phyloP scores from a whole-genome alignment of 1,139 yeast species.

The Suhomyces bolitotheri region DNA sequence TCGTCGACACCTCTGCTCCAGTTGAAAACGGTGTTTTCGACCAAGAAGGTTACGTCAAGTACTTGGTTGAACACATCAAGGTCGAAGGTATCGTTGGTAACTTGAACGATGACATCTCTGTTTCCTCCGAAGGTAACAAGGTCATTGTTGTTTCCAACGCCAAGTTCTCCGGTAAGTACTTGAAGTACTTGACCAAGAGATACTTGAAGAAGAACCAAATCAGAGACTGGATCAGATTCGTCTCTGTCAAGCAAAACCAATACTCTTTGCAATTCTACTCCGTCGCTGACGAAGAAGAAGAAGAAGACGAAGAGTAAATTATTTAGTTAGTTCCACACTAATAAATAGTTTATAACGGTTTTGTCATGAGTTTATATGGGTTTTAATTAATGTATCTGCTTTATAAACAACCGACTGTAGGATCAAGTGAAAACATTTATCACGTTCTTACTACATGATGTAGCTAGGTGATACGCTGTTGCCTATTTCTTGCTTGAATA shows the following conservation, averaged over 20 bases:
- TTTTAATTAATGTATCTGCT: conserved; percentile 14
- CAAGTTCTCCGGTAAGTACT: conserved; percentile 99
- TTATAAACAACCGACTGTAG: conserved; percentile 4
- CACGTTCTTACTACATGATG: too few species aligned
- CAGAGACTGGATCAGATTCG: conserved; percentile 99
- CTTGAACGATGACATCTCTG: conserved; percentile 93
- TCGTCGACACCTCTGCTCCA: conserved; percentile 97
- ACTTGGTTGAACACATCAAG: conserved; percentile 98
- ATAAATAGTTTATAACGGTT: conserved; percentile 12
- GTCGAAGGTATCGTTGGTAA: conserved; percentile 95
- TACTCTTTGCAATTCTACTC: conserved; percentile 99
- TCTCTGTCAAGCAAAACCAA: conserved; percentile 91
- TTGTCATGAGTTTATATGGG: conserved; percentile 12
- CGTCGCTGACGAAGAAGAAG: conserved; percentile 94
- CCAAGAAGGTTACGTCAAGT: conserved; percentile 97
- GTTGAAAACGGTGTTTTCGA: conserved; percentile 97
- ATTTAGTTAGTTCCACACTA: conserved; percentile 19
- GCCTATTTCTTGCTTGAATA: too few species aligned
- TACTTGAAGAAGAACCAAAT: conserved; percentile 99
- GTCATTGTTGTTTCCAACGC: conserved; percentile 88
- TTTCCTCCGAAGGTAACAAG: conserved; percentile 80
- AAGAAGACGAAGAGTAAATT: conserved; percentile 73
- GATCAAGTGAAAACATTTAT: too few species aligned
- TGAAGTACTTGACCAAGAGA: conserved; percentile 98
- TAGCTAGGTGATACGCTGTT: too few species aligned